These are phyloP conservation scores for Umbelopsis isabellina DNA, from an alignment of 192 early-diverging fungal species.

Conservation along the genomic window DNA sequence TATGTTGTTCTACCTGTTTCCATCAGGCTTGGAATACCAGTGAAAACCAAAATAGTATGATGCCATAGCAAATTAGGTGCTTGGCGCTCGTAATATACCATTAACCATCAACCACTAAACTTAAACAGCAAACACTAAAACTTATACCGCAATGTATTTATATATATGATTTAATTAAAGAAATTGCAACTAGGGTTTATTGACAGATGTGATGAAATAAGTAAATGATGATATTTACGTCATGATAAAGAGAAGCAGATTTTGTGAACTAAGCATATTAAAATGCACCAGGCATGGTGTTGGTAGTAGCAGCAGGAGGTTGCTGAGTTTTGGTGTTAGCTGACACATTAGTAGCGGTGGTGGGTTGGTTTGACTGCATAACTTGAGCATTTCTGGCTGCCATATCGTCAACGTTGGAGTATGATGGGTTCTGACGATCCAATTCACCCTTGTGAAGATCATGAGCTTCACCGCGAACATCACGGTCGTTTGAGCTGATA, in stretches of 20 bases:
- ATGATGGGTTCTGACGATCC: not conserved
- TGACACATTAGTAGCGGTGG: not conserved
- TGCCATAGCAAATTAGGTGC: no score
- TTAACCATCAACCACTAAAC: no score
- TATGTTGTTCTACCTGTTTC: not conserved
- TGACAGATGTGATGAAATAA: not conserved
- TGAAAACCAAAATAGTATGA: no score
- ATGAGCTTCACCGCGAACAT: not conserved
- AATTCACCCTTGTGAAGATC: not conserved
- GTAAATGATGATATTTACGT: not conserved
- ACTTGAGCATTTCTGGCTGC: no score
- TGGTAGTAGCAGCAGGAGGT: not conserved
- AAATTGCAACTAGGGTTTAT: not conserved
- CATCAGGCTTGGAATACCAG: not conserved
- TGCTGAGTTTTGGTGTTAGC: not conserved
- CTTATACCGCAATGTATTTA: not conserved
- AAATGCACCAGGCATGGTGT: conserved; percentile 14
- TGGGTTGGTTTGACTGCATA: no score
- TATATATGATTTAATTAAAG: not conserved
- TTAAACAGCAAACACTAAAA: no score
- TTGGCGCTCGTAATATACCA: no score
- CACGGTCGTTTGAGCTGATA: not conserved
- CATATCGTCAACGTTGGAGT: no score
- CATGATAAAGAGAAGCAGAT: not conserved
- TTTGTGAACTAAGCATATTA: not conserved